Percentiles rank a stretch among this genome's conserved stretches.
Evolutionary conservation across 306 rosid species (phyloP).

Genomic region (Psophocarpus tetragonolobus): DNA sequence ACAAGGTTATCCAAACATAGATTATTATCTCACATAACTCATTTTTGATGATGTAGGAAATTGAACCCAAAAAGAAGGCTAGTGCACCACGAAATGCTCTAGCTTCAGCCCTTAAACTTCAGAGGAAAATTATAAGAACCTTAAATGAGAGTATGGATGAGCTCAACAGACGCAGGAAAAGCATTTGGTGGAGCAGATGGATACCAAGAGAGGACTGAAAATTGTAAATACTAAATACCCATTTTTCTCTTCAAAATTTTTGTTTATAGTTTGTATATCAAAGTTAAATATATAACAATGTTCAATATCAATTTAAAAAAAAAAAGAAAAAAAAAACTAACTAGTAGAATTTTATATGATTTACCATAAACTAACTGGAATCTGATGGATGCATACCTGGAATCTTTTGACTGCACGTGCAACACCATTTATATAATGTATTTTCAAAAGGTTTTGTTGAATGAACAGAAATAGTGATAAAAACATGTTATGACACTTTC

Average conservation of each 20-base stretch:
- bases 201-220: conserved; percentile 90
- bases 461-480: conserved; percentile 31
- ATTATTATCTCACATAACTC: neutral
- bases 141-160: conserved; percentile 90
- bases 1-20: neutral
- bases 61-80: conserved; percentile 71
- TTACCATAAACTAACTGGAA: conserved; percentile 39
- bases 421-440: conserved; percentile 20
- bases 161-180: conserved; percentile 65
- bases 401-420: conserved; percentile 47
- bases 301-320: conserved; percentile 17
- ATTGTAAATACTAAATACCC: conserved; percentile 37
- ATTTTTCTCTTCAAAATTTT: conserved; percentile 25
- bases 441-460: neutral
- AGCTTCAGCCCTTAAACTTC: conserved; percentile 79
- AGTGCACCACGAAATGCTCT: conserved; percentile 67
- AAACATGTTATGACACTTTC: conserved; percentile 23
- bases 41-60: conserved; percentile 54
- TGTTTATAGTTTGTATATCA: conserved; percentile 62
- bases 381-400: conserved; percentile 46
- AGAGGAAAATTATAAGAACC: conserved; percentile 73
- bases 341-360: conserved; percentile 44
- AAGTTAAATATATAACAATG: conserved; percentile 40
- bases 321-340: conserved; percentile 30
- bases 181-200: conserved; percentile 98